Evolutionary conservation across 352 stramenopile species (phyloP), one percentile per base, ranked within the genome.

Genomic region (Globisporangium yorkense): DNA sequence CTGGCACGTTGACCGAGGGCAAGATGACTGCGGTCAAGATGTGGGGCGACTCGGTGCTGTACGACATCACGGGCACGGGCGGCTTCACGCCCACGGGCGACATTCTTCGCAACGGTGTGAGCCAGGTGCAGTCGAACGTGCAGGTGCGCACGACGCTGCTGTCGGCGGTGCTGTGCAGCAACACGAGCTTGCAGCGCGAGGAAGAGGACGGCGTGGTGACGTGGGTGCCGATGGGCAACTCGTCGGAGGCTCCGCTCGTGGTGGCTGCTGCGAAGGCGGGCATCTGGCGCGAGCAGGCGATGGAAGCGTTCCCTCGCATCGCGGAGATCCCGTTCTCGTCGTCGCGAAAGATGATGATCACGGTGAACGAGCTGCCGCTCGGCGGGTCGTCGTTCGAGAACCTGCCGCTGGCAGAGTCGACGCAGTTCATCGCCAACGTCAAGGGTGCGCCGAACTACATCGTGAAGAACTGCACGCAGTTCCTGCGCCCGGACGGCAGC

Each of bases 251-350:
- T 12, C 84, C 81, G 21, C 58, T 94, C 10, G 56, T 92, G n/a
- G 74, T 87, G 6, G 77, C 83, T 2, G 84, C 87, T 1, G 81
- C 81, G 5, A 91, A 91, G 62, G 73, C 78, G 40, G 77, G 72
- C 0, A 78, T 88, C 39, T 80, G 72, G 68, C 75, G 86, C 54
- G 75, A 87, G 43, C 69, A 71, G 31, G 63, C 83, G 13, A 18
- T 69, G 2, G 55, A 54, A n/a, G 74, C 80, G 65, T 91, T 79
- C 74, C 83, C 78, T 21, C 81, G 96, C 10, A 39, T 92, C 0
- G 78, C 84, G 13, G 93, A 98, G 77, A 84, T 98, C 46, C 89
- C 95, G 0, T 99, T 99, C 75, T 96, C 74, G 27, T 98, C 92
- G 15, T 91, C 97, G 8, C 80, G 88, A 27, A 99, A 99, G 71